These are phyloP conservation scores for Salix caprea DNA, from an alignment of 345 rosid genomes.

Conservation along the genomic window DNA sequence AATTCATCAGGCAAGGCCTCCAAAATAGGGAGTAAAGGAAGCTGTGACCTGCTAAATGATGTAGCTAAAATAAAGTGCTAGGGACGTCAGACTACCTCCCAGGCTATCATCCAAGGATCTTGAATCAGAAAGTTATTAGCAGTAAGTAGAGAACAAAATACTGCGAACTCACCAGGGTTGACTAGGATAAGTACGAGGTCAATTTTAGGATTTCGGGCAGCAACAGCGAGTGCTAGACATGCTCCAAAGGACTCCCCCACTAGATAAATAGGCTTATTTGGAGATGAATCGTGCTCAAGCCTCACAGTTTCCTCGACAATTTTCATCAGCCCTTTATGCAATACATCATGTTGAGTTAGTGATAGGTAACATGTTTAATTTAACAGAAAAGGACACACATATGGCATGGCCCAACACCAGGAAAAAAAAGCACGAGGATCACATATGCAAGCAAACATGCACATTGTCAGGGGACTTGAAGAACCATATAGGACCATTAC, in stretches of 20 bases:
- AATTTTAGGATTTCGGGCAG: slow-evolving; percentile 60
- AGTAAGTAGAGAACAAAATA: slow-evolving; percentile 4
- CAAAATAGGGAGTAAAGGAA: slow-evolving; percentile 23
- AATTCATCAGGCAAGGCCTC: not conserved
- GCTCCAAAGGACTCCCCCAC: slow-evolving; percentile 93
- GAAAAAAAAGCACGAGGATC: not conserved
- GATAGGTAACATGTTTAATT: not conserved
- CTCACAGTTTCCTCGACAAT: slow-evolving; percentile 59
- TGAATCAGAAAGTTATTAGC: not conserved
- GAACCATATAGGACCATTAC: not conserved
- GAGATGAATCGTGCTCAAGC: slow-evolving; percentile 44
- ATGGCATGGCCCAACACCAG: not conserved
- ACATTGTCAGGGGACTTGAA: not conserved
- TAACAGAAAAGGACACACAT: not conserved
- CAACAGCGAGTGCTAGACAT: slow-evolving; percentile 80
- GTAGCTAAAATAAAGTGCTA: slow-evolving; percentile 48
- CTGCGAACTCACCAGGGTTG: slow-evolving; percentile 59
- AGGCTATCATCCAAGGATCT: not conserved
- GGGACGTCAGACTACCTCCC: slow-evolving; percentile 19
- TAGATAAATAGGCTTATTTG: slow-evolving; percentile 71
- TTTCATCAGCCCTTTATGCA: slow-evolving; percentile 48
- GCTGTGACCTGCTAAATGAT: slow-evolving; percentile 70
- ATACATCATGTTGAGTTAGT: not conserved
- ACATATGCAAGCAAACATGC: not conserved
- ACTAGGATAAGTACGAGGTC: slow-evolving; percentile 63